Base-by-base conservation (phyloP, 441 rosid species). In the Mallotus japonicus region DNA sequence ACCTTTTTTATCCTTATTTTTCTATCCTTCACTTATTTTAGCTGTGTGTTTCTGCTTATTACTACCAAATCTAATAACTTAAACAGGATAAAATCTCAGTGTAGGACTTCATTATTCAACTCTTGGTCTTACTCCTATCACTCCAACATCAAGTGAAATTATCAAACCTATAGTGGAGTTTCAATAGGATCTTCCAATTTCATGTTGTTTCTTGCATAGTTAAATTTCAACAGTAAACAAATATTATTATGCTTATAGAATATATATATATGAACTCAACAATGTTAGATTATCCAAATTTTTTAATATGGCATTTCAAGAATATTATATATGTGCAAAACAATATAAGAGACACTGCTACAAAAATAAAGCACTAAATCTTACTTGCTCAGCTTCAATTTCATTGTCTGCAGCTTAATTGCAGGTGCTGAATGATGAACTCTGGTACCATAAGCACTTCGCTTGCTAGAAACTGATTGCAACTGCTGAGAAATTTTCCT, bases 381-480 rank as follows among this genome's bases (percentile, higher is more conserved):
- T 84, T 89, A 96, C 99, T 93, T 93, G 99, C 97, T 96, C 83
- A 96, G 80, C 86, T 92, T 96, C 79, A 83, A 79, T 82, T 96
- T 93, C 91, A 88, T 88, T 10, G 97, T 92, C 86, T 93, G 96
- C 82, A 96, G 87, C 87, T 93, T 96, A 63, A 93, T 88, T 56
- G 99, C 99, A 78, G 97, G 96, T 66, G 95, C 95, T 70, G 98
- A 90, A 85, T 93, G 97, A 87, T 89, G 91, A 80, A 92, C 87
- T 85, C 88, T 95, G 78, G 85, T 76, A 59, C 96, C 91, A 78
- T 92, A 90, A 81, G 83, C 85, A 51, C 84, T 81, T 58, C 97
- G 89, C 74, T 93, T 92, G 76, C 87, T 91, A 69, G 95, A 78
- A 84, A 82, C 89, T 75, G 95, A 80, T 75, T 92, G 98, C 82